Evolutionary conservation across 495 filamentous ascomycete genomes (phyloP).

Genomic region (Glonium stellatum): DNA sequence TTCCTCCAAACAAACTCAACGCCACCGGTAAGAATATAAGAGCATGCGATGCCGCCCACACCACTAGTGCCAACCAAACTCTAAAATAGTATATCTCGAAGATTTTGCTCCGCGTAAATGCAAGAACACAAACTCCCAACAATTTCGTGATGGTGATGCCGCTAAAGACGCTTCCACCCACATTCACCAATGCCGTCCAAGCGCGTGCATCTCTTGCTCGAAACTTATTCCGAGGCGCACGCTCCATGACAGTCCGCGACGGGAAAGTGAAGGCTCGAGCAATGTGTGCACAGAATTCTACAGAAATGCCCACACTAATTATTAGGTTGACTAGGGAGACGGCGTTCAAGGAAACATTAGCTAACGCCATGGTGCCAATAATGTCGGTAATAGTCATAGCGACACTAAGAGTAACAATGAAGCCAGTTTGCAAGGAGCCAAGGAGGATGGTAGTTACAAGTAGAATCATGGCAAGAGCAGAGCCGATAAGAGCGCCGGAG

Average conservation of each 20-base stretch:
- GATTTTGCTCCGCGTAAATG: slow-evolving; percentile 94
- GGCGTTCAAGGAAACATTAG: slow-evolving; percentile 86
- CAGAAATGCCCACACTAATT: slow-evolving; percentile 90
- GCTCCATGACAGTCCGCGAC: slow-evolving; percentile 64
- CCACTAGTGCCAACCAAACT: slow-evolving; percentile 84
- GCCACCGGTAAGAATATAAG: slow-evolving; percentile 88
- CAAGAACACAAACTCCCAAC: slow-evolving; percentile 83
- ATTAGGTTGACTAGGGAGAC: slow-evolving; percentile 95
- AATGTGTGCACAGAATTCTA: slow-evolving; percentile 97
- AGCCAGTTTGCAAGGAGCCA: slow-evolving; percentile 74
- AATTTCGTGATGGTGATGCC: slow-evolving; percentile 96
- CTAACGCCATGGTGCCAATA: slow-evolving; percentile 85
- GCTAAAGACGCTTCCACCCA: slow-evolving; percentile 87
- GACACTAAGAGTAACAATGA: slow-evolving; percentile 76
- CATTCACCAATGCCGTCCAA: slow-evolving; percentile 87
- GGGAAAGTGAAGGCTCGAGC: slow-evolving; percentile 96
- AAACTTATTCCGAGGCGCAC: slow-evolving; percentile 56
- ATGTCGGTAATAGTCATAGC: slow-evolving; percentile 93
- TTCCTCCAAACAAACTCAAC: slow-evolving; percentile 77
- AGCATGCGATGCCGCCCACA: slow-evolving; percentile 83
- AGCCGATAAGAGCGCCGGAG: slow-evolving; percentile 69
- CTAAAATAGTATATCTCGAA: slow-evolving; percentile 99
- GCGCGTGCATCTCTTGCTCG: slow-evolving; percentile 75
- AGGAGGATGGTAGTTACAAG: slow-evolving; percentile 68
- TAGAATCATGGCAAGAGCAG: slow-evolving; percentile 77